These are phyloP conservation scores for Auricularia sp. DNA, from an alignment of 768 basidiomycete species.

Conservation along the genomic window DNA sequence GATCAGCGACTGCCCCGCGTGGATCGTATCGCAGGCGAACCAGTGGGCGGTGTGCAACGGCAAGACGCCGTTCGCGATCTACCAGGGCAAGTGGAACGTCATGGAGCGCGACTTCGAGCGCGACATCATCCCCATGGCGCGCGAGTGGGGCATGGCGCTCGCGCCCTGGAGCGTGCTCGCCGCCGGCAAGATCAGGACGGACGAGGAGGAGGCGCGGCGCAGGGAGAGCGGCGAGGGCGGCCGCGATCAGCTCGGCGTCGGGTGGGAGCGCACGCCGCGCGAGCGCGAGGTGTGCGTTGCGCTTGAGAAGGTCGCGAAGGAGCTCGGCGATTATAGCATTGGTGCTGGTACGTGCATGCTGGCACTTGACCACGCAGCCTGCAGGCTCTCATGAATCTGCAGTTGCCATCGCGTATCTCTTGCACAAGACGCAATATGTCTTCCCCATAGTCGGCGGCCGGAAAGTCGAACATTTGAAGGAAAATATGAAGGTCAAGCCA, in stretches of 20 bases:
- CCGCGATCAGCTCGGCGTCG: background rate
- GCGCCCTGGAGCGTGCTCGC: background rate
- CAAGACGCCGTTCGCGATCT: conserved; percentile 20
- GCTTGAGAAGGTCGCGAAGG: conserved; percentile 32
- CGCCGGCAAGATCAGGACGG: conserved; percentile 13
- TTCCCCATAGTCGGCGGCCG: conserved; percentile 18
- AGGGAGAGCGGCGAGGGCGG: conserved; percentile 18
- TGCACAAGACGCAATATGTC: conserved; percentile 19
- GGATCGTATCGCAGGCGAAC: too few relatives aligned
- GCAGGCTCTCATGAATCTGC: background rate
- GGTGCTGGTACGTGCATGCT: conserved; percentile 30
- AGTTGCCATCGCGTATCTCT: conserved; percentile 19
- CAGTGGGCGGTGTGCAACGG: too few relatives aligned
- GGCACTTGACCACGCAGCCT: too few relatives aligned
- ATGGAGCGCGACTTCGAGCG: conserved; percentile 29
- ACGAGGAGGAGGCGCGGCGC: conserved; percentile 17
- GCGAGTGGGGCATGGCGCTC: conserved; percentile 19
- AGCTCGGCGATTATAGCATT: conserved; percentile 39
- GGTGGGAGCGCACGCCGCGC: conserved; percentile 6
- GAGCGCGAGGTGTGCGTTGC: conserved; percentile 8
- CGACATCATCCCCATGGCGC: conserved; percentile 30
- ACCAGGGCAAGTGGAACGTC: conserved; percentile 28
- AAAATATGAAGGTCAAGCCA: too few relatives aligned
- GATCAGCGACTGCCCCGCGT: too few relatives aligned
- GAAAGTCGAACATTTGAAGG: conserved; percentile 16